phyloP scores from a whole-genome alignment of 2,329 filamentous ascomycete genomes.

The Trichoderma citrinoviride region DNA sequence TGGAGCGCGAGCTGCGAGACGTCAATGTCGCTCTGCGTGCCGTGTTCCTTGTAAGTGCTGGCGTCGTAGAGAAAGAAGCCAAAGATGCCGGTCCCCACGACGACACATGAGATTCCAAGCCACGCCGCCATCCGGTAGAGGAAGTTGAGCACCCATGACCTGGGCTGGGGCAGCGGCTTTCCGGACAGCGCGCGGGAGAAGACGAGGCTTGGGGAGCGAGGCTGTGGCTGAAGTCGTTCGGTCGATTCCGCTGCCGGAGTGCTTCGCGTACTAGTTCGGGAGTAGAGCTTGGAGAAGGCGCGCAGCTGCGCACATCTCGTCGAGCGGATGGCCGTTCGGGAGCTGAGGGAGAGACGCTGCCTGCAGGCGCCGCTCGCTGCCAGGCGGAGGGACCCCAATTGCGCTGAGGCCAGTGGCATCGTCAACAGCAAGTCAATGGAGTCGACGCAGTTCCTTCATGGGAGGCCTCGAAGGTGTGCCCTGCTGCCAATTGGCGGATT shows the following conservation, averaged over 20 bases:
- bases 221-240: neutral
- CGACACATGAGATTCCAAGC: slow-evolving; percentile 68
- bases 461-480: neutral
- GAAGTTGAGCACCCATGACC: slow-evolving; percentile 53
- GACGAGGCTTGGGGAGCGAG: slow-evolving; percentile 17
- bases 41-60: slow-evolving; percentile 77
- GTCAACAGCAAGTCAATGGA: slow-evolving; percentile 8
- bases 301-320: slow-evolving; percentile 23
- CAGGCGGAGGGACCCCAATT: slow-evolving; percentile 20
- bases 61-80: slow-evolving; percentile 94
- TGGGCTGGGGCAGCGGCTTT: slow-evolving; percentile 49
- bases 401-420: slow-evolving; percentile 10
- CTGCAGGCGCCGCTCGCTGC: slow-evolving; percentile 5
- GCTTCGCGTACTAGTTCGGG: slow-evolving; percentile 1
- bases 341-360: slow-evolving; percentile 22
- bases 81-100: slow-evolving; percentile 66
- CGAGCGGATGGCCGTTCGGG: slow-evolving; percentile 22
- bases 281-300: slow-evolving; percentile 27
- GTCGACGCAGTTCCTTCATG: slow-evolving; percentile 4
- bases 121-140: slow-evolving; percentile 63
- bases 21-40: slow-evolving; percentile 66
- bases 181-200: slow-evolving; percentile 48
- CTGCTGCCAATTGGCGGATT: slow-evolving; percentile 9
- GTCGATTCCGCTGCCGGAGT: slow-evolving; percentile 18
- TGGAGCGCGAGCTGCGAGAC: slow-evolving; percentile 82